phyloP scores from a whole-genome alignment of 2,329 filamentous ascomycete genomes.

The Sclerotinia minor region DNA sequence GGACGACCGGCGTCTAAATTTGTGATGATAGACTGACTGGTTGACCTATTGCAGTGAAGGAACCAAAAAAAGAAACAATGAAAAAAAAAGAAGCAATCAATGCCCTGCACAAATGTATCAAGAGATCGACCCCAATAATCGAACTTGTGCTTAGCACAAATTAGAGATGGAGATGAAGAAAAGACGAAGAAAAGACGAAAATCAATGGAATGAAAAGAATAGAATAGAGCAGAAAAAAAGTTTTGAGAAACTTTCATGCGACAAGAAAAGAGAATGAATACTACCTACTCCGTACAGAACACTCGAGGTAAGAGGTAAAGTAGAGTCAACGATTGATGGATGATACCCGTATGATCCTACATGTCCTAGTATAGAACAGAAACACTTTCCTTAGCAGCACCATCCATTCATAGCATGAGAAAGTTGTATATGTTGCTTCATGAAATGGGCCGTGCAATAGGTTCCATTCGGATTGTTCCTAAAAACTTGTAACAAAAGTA shows the following conservation, averaged over 20 bases:
- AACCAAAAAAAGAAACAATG: neutral
- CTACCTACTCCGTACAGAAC: neutral
- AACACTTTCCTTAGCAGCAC: constrained; percentile 16
- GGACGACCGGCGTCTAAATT: constrained; percentile 41
- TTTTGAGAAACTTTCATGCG: neutral
- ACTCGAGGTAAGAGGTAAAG: neutral
- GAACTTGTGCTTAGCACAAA: constrained; percentile 1
- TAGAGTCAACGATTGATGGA: neutral
- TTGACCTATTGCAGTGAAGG: neutral
- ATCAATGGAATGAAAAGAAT: neutral
- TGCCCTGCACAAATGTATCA: neutral
- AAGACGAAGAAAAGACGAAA: neutral
- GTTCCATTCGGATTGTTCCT: neutral
- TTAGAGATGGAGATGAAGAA: constrained; percentile 3
- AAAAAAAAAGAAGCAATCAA: neutral
- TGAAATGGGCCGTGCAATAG: constrained; percentile 18
- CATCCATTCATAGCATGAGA: neutral
- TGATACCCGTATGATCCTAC: constrained; percentile 8
- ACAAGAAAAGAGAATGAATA: neutral
- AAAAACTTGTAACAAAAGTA: neutral
- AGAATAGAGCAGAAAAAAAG: neutral
- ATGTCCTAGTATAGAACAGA: constrained; percentile 4
- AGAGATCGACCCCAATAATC: neutral
- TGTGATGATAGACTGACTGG: neutral
- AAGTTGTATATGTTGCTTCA: neutral